phyloP scores from a whole-genome alignment of 306 rosid species.

The Castanea crenata region DNA sequence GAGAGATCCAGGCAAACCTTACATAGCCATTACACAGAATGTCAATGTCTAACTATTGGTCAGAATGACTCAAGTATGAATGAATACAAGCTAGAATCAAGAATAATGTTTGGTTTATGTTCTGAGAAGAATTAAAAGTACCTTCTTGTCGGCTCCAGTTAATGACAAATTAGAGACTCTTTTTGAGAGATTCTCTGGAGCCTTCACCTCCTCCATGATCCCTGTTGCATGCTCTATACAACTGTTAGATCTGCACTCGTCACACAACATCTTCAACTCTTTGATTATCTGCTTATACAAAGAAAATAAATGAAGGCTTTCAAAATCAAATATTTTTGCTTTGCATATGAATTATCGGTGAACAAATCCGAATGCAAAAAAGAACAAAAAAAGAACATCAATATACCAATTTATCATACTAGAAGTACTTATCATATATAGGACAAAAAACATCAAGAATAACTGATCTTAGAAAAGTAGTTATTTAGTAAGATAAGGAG shows the following conservation, averaged over 20 bases:
- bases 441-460: no score
- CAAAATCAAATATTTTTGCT: background rate
- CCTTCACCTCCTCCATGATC: slow-evolving; percentile 55
- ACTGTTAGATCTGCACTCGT: slow-evolving; percentile 51
- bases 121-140: slow-evolving; percentile 1
- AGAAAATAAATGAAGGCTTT: background rate
- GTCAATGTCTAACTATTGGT: no score
- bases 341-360: background rate
- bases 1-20: background rate
- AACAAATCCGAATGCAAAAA: background rate
- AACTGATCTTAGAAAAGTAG: no score
- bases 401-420: no score
- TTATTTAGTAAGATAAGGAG: no score
- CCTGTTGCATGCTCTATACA: slow-evolving; percentile 60
- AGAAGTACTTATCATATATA: no score
- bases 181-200: slow-evolving; percentile 52
- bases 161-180: slow-evolving; percentile 37
- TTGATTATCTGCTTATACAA: slow-evolving; percentile 30
- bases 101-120: background rate
- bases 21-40: background rate
- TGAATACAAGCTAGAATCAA: background rate
- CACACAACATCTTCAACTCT: slow-evolving; percentile 47
- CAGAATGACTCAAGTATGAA: background rate
- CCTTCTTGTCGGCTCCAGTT: slow-evolving; percentile 44
- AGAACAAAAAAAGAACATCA: no score